Evolutionary conservation across 805 yeast species (phyloP).

Genomic region (Monosporozyma siamensis): DNA sequence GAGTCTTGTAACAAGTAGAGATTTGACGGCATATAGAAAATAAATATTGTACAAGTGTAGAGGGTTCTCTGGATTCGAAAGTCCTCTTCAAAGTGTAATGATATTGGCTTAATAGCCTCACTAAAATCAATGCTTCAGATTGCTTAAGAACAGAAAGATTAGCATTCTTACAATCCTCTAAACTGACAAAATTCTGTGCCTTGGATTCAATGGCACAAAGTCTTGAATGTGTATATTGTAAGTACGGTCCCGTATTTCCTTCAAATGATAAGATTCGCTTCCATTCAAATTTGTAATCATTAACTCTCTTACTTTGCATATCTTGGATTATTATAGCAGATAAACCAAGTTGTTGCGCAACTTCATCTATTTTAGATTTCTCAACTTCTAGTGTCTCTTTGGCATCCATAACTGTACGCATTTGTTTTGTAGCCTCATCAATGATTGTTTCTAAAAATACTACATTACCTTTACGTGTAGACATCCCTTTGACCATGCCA

Average conservation of each 20-base stretch:
- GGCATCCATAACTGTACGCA: constrained; percentile 85
- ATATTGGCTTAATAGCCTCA: constrained; percentile 76
- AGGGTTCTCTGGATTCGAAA: constrained; percentile 77
- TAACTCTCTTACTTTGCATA: constrained; percentile 94
- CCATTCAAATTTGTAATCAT: constrained; percentile 96
- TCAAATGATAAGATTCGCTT: constrained; percentile 95
- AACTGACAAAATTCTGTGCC: constrained; percentile 40
- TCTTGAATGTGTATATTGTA: constrained; percentile 97
- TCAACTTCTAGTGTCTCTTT: constrained; percentile 86
- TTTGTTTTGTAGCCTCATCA: constrained; percentile 85
- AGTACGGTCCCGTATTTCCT: constrained; percentile 98
- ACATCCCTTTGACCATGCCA: constrained; percentile 98
- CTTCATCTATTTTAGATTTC: constrained; percentile 68
- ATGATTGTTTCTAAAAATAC: constrained; percentile 92
- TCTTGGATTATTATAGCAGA: constrained; percentile 99
- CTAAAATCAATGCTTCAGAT: constrained; percentile 57
- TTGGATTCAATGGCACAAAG: constrained; percentile 90
- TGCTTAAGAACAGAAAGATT: constrained; percentile 58
- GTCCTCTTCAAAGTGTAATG: constrained; percentile 87
- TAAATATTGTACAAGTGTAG: constrained; percentile 87
- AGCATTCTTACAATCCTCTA: constrained; percentile 35
- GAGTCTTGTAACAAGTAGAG: constrained; percentile 88
- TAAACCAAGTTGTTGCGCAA: constrained; percentile 92
- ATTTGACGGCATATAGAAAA: constrained; percentile 89
- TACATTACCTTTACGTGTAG: constrained; percentile 96